A percentile compares a stretch with the other conserved stretches of the same genome.
Conservation (phyloP, 2,329 filamentous ascomycete genomes). For the Talaromyces piceae region DNA sequence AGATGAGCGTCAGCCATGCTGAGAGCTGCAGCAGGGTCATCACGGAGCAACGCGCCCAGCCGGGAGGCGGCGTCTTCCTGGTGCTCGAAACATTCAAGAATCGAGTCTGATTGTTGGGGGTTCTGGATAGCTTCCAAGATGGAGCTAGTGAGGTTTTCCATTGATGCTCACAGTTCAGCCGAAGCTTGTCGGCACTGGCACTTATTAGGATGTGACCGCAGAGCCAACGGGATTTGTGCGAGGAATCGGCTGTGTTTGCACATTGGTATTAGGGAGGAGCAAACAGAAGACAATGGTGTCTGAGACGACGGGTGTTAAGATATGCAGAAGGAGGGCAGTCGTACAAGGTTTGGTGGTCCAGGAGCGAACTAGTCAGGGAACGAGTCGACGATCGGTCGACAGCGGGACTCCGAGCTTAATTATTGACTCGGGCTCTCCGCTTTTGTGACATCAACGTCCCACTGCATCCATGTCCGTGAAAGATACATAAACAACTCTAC, state of each 20-base stretch:
- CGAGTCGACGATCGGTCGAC: not conserved
- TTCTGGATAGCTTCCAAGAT: slow-evolving; percentile 22
- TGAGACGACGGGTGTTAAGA: too few species aligned
- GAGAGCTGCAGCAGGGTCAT: slow-evolving; percentile 36
- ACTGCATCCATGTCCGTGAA: not conserved
- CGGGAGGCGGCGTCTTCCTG: slow-evolving; percentile 16
- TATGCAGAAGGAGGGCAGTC: too few species aligned
- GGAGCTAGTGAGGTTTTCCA: slow-evolving; percentile 17
- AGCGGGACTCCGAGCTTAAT: not conserved
- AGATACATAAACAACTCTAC: not conserved
- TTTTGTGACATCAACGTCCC: not conserved
- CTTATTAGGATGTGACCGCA: not conserved
- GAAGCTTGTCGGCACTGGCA: not conserved
- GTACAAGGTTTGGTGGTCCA: too few species aligned
- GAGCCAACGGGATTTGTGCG: not conserved
- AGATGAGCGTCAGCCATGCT: slow-evolving; percentile 46
- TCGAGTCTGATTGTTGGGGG: slow-evolving; percentile 27
- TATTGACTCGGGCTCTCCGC: not conserved
- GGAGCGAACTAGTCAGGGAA: not conserved
- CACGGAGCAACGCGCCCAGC: slow-evolving; percentile 19
- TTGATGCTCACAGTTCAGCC: not conserved
- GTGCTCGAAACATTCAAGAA: slow-evolving; percentile 27
- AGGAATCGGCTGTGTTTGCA: not conserved
- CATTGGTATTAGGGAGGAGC: too few species aligned
- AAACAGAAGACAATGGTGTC: too few species aligned